phyloP scores from a whole-genome alignment of 371 early-diverging fungal genomes.

The Rhizomucor miehei region DNA sequence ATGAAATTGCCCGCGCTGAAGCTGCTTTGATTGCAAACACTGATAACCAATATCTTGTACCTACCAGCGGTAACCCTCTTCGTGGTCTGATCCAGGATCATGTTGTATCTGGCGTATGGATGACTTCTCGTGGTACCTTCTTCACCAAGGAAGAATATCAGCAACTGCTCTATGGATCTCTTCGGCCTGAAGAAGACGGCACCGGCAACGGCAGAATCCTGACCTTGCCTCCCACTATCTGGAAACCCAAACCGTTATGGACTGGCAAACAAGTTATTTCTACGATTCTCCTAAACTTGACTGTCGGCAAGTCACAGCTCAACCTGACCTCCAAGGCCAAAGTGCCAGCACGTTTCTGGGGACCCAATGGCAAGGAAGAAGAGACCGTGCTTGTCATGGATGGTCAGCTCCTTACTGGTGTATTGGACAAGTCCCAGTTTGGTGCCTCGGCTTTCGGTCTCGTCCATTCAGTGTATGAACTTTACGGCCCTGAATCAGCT shows the following conservation, averaged over 20 bases:
- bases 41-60: slow-evolving; percentile 97
- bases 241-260: slow-evolving; percentile 90
- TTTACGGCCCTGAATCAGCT: slow-evolving; percentile 92
- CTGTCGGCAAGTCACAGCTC: slow-evolving; percentile 71
- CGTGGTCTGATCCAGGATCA: slow-evolving; percentile 99
- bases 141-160: slow-evolving; percentile 91
- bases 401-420: slow-evolving; percentile 90
- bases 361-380: slow-evolving; percentile 79
- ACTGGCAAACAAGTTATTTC: slow-evolving; percentile 98
- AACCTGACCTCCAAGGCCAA: slow-evolving; percentile 88
- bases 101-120: slow-evolving; percentile 94
- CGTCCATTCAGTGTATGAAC: slow-evolving; percentile 96
- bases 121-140: slow-evolving; percentile 92
- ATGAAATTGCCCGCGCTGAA: slow-evolving; percentile 95
- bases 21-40: slow-evolving; percentile 94
- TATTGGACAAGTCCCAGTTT: slow-evolving; percentile 98
- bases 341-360: slow-evolving; percentile 89
- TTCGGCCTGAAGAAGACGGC: slow-evolving; percentile 73
- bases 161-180: slow-evolving; percentile 86
- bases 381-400: slow-evolving; percentile 78
- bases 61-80: slow-evolving; percentile 98
- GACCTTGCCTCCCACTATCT: slow-evolving; percentile 82
- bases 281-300: slow-evolving; percentile 85
- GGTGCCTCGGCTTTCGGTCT: slow-evolving; percentile 95
- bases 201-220: slow-evolving; percentile 75